phyloP scores from a whole-genome alignment of 2,329 filamentous ascomycete genomes.

The Tricladium varicosporioides region DNA sequence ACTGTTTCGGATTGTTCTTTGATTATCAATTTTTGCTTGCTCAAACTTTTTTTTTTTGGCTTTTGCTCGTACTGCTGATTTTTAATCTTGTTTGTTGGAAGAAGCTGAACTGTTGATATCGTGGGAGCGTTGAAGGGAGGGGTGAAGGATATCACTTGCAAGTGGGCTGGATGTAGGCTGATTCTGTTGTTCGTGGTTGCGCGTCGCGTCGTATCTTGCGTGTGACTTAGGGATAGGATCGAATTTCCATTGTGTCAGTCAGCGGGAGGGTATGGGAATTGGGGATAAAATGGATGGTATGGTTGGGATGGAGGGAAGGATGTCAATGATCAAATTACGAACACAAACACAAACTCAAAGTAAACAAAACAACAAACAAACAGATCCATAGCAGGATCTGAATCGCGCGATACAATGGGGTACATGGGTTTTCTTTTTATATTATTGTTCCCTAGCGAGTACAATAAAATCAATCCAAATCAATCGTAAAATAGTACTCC shows the following conservation, averaged over 20 bases:
- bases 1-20: background rate
- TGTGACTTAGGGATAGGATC: background rate
- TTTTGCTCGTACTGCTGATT: slow-evolving; percentile 1
- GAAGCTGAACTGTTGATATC: background rate
- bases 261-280: background rate
- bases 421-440: no score
- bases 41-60: background rate
- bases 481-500: no score
- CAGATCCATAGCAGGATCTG: no score
- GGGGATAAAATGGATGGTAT: background rate
- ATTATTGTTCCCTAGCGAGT: no score
- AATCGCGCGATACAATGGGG: no score
- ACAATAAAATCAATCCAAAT: no score
- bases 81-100: slow-evolving; percentile 6
- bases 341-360: background rate
- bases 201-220: no score
- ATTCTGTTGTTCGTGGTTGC: no score
- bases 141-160: slow-evolving; percentile 8
- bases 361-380: background rate
- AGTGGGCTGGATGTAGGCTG: no score
- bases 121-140: background rate
- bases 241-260: background rate
- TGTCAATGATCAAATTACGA: background rate
- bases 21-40: background rate
- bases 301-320: background rate